These are phyloP conservation scores for Botryotinia calthae DNA, from an alignment of 2,329 filamentous ascomycete genomes.

Conservation along the genomic window DNA sequence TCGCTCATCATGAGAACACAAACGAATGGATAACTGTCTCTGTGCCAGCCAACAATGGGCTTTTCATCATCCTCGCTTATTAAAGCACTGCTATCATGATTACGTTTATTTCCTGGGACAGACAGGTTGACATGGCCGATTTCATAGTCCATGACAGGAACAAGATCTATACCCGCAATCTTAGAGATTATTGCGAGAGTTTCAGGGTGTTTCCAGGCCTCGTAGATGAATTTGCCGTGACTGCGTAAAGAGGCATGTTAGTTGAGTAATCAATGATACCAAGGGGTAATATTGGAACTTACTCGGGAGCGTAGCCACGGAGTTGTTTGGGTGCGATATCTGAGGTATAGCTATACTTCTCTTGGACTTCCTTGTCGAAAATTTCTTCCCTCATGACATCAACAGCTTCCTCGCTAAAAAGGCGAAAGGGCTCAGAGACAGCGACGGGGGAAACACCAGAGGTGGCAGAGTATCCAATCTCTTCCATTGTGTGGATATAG, in stretches of 20 bases:
- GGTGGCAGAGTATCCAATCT: slow-evolving; percentile 54
- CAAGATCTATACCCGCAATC: slow-evolving; percentile 56
- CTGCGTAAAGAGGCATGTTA: slow-evolving; percentile 39
- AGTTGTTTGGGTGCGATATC: slow-evolving; percentile 57
- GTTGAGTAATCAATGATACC: background rate
- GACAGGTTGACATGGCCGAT: slow-evolving; percentile 58
- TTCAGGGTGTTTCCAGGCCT: slow-evolving; percentile 57
- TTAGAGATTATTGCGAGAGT: slow-evolving; percentile 53
- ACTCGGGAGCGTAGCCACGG: slow-evolving; percentile 56
- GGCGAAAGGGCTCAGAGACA: slow-evolving; percentile 62
- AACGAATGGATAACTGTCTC: slow-evolving; percentile 51
- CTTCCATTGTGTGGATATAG: slow-evolving; percentile 58
- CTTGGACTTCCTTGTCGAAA: slow-evolving; percentile 54
- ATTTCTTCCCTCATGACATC: slow-evolving; percentile 61
- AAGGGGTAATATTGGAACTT: slow-evolving; percentile 37
- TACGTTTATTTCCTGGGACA: slow-evolving; percentile 36
- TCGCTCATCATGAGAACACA: slow-evolving; percentile 53
- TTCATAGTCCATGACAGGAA: slow-evolving; percentile 56
- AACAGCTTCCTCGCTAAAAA: slow-evolving; percentile 62
- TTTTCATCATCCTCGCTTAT: slow-evolving; percentile 38
- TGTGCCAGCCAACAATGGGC: slow-evolving; percentile 49
- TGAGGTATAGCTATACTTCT: slow-evolving; percentile 56
- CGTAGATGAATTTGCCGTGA: slow-evolving; percentile 63
- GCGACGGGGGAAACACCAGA: slow-evolving; percentile 60
- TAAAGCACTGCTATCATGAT: slow-evolving; percentile 29